Evolutionary conservation across 2,329 filamentous ascomycete species (phyloP).

Genomic region (Tolypocladium pustulatum): DNA sequence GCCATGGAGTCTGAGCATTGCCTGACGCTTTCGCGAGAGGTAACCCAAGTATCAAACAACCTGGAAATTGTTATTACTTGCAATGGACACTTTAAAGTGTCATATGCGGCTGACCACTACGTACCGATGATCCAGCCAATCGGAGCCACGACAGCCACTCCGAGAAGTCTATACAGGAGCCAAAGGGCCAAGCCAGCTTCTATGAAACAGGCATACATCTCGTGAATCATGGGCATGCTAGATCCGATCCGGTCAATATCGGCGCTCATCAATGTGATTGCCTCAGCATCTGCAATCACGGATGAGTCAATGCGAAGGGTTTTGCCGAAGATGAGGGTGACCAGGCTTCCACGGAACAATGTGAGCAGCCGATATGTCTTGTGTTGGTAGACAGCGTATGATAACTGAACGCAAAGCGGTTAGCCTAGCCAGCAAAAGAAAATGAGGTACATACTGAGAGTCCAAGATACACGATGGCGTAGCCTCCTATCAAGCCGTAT

Average conservation of each 20-base stretch:
- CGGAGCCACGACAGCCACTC: conserved; percentile 10
- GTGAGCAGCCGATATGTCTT: conserved; percentile 22
- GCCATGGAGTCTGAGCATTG: conserved; percentile 13
- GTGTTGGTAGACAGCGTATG: conserved; percentile 13
- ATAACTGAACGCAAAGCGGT: conserved; percentile 5
- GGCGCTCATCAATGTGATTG: conserved; percentile 30
- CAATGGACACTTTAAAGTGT: not conserved
- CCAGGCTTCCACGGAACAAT: conserved; percentile 21
- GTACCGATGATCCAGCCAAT: conserved; percentile 11
- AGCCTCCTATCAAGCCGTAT: conserved; percentile 27
- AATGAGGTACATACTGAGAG: conserved; percentile 20
- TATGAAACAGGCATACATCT: conserved; percentile 22
- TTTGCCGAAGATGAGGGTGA: conserved; percentile 37
- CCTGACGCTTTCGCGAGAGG: conserved; percentile 10
- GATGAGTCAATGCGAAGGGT: conserved; percentile 22
- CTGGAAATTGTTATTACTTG: not conserved
- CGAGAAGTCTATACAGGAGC: conserved; percentile 17
- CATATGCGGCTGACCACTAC: not conserved
- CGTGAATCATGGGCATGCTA: conserved; percentile 17
- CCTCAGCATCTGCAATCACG: conserved; percentile 11
- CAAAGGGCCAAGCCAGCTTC: conserved; percentile 23
- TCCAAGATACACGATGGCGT: conserved; percentile 26
- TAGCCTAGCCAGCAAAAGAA: not conserved
- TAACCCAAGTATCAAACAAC: conserved; percentile 8
- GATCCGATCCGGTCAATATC: conserved; percentile 26